Conservation (phyloP, 2,329 filamentous ascomycete genomes). For the Cladophialophora carrionii region DNA sequence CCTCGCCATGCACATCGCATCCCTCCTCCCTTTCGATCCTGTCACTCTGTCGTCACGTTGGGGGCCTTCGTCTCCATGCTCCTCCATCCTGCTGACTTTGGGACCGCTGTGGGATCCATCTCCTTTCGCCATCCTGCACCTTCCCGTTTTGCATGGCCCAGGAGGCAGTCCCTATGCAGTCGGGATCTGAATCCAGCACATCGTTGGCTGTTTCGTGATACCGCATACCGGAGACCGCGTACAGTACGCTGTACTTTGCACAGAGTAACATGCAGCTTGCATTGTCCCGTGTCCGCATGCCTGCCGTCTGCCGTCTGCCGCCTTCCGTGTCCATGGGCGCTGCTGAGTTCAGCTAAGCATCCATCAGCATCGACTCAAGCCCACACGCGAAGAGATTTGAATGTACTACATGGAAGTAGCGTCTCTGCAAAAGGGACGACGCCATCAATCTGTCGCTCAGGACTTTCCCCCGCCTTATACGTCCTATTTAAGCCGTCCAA, state of each 20-base stretch:
- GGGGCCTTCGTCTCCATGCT: background rate
- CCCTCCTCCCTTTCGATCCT: background rate
- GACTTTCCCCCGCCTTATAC: background rate
- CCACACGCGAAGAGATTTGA: background rate
- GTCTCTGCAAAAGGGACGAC: background rate
- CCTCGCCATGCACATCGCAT: background rate
- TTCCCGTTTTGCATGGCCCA: background rate
- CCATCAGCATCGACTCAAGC: background rate
- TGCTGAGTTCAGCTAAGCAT: background rate
- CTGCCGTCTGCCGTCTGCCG: background rate
- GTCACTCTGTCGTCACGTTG: background rate
- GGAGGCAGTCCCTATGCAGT: background rate
- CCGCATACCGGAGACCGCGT: background rate
- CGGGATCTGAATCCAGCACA: background rate
- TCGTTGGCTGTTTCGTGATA: background rate
- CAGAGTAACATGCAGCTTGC: background rate
- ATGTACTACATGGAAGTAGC: background rate
- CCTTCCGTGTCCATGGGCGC: background rate
- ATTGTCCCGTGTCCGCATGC: background rate
- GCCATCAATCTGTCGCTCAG: background rate
- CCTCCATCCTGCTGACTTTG: background rate
- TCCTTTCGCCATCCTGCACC: background rate
- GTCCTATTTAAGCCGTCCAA: background rate
- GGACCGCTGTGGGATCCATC: background rate
- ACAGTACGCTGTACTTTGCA: background rate